Evolutionary conservation across 306 rosid genomes (phyloP).

Genomic region (Fragaria vesca): DNA sequence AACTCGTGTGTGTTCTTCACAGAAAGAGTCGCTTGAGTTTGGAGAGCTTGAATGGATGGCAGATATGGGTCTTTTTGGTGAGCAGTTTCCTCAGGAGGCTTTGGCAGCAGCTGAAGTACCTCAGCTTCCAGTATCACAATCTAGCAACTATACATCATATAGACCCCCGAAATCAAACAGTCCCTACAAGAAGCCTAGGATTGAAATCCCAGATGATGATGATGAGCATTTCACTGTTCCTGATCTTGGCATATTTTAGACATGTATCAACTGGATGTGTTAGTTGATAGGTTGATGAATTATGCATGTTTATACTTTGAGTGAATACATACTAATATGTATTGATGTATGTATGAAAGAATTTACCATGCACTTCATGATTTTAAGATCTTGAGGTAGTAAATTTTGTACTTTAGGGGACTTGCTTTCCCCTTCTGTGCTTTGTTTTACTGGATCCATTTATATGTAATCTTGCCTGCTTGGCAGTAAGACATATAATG

Average conservation of each 20-base stretch:
- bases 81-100: constrained; percentile 60
- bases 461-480: background rate
- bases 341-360: constrained; percentile 29
- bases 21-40: constrained; percentile 76
- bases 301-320: constrained; percentile 28
- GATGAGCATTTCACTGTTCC: constrained; percentile 84
- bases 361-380: constrained; percentile 21
- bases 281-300: constrained; percentile 21
- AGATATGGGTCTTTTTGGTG: constrained; percentile 68
- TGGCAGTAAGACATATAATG: background rate
- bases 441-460: background rate
- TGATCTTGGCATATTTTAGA: constrained; percentile 64
- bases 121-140: constrained; percentile 59
- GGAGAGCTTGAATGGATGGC: constrained; percentile 93
- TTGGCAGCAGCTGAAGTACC: constrained; percentile 95
- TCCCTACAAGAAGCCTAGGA: constrained; percentile 74
- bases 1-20: constrained; percentile 16
- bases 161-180: constrained; percentile 49
- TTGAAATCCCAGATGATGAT: constrained; percentile 61
- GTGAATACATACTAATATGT: background rate
- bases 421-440: constrained; percentile 8
- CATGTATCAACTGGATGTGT: background rate
- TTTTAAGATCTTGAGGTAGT: constrained; percentile 22
- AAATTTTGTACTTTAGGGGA: constrained; percentile 17
- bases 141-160: constrained; percentile 40